Evolutionary conservation across 1,284 basidiomycete species (phyloP).

Genomic region (Cystobasidium slooffiae): DNA sequence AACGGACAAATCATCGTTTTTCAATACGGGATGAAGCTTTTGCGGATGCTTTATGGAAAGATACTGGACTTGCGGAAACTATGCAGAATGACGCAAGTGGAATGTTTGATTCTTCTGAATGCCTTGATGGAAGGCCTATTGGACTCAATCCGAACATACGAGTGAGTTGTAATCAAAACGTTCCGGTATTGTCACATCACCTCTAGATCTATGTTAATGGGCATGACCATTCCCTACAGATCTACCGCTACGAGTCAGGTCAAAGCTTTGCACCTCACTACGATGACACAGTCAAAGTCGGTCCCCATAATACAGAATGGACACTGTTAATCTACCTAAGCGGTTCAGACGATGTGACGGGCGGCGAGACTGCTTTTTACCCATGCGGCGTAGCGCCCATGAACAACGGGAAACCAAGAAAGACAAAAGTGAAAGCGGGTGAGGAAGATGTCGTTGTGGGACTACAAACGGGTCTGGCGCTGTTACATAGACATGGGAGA

Average conservation of each 20-base stretch:
- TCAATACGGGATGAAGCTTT: slow-evolving; percentile 68
- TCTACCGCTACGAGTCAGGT: slow-evolving; percentile 69
- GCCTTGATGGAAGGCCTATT: slow-evolving; percentile 29
- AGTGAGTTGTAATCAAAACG: slow-evolving; percentile 40
- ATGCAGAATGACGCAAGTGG: not conserved
- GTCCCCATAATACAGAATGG: slow-evolving; percentile 66
- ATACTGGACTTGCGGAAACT: slow-evolving; percentile 45
- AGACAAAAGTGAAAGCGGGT: slow-evolving; percentile 58
- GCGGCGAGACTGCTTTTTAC: slow-evolving; percentile 80
- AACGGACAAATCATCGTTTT: slow-evolving; percentile 72
- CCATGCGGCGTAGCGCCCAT: slow-evolving; percentile 56
- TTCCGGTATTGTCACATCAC: too few species aligned
- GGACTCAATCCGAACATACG: slow-evolving; percentile 58
- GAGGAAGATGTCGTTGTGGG: slow-evolving; percentile 65
- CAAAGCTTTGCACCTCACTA: slow-evolving; percentile 77
- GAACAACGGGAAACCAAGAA: slow-evolving; percentile 55
- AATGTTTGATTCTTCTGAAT: slow-evolving; percentile 29
- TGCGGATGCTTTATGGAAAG: slow-evolving; percentile 62
- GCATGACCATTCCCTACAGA: slow-evolving; percentile 57
- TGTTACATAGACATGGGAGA: slow-evolving; percentile 73
- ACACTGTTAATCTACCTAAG: slow-evolving; percentile 77
- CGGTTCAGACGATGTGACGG: slow-evolving; percentile 71
- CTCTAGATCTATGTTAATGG: too few species aligned
- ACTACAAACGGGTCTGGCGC: slow-evolving; percentile 68
- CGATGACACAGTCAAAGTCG: slow-evolving; percentile 68